Evolutionary conservation across 106 monocot genomes (phyloP), one percentile per base, ranked within the genome.

Genomic region (Acorus calamus): DNA sequence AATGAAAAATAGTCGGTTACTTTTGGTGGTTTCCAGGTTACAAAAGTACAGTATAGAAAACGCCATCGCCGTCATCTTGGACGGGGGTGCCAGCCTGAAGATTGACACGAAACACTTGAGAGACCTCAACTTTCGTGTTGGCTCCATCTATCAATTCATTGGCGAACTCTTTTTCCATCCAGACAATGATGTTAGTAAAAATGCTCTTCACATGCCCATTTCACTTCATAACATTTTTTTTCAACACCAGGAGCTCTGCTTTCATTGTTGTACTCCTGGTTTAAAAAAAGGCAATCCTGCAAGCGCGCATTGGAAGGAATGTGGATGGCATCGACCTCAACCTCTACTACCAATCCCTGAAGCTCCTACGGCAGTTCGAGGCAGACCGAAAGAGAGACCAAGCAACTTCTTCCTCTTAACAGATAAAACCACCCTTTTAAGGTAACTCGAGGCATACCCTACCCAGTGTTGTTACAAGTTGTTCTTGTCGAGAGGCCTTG

Each of bases 321-420:
- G 82, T 98, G 4, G 83, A 98, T 49, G 96, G 96, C 48, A 73
- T 91, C 8, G 91, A 98, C 64, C 78, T 98, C 42, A 83, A 88
- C 44, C 85, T 98, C 58, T 91, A 98, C 65, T 51, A 80, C 66
- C 96, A 90, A 53, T 78, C 91, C 56, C 62, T 98, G 54, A 66
- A 72, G 64, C 75, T 98, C 46, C 79, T 82, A 11, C 75, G 86
- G 3, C 72, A 87, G 64, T 82, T 87, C 41, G 87, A 87, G 68
- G 50, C 70, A 4, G 49, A 81, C 14, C 53, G 76, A 3, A 57
- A 48, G 48, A 78, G 50, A 28, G 28, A 28, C 28, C 28, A 28
- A 28, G 28, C 28, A 28, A 28, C 28, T 28, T 28, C 28, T 28
- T 28, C 28, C 28, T 28, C 28, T 28, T 28, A 28, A 28, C 0